phyloP scores from a whole-genome alignment of 768 basidiomycete genomes.

The Daedaleopsis nitida region DNA sequence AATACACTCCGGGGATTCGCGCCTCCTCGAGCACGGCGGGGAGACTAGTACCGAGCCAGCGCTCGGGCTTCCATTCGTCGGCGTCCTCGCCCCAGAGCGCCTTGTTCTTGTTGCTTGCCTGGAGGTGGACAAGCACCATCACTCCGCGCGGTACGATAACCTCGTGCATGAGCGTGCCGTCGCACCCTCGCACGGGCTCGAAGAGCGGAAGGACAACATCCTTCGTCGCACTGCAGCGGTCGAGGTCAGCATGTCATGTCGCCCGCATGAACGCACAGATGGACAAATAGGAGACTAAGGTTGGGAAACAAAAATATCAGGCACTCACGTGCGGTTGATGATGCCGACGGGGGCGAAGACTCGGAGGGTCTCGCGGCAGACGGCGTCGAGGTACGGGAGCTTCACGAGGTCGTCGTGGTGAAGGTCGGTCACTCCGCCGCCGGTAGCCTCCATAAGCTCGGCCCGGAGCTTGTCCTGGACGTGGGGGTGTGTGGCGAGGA shows the following conservation, averaged over 20 bases:
- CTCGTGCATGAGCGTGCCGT: conserved; percentile 15
- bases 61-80: conserved; percentile 43
- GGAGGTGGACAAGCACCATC: conserved; percentile 38
- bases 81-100: conserved; percentile 48
- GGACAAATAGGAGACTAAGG: neutral
- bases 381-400: conserved; percentile 65
- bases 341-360: conserved; percentile 32
- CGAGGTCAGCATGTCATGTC: neutral
- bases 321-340: neutral
- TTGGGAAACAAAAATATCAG: neutral
- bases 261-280: neutral
- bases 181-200: conserved; percentile 9
- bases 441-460: conserved; percentile 18
- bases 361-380: conserved; percentile 60
- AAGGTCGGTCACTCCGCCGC: conserved; percentile 20
- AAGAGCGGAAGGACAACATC: conserved; percentile 36
- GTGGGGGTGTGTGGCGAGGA: conserved; percentile 31
- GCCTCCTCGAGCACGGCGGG: conserved; percentile 14
- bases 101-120: conserved; percentile 42
- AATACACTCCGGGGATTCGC: conserved; percentile 21
- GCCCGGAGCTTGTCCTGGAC: conserved; percentile 36
- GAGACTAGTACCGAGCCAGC: conserved; percentile 40
- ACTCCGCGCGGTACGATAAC: conserved; percentile 42
- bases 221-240: neutral
- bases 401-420: conserved; percentile 17